Conservation (phyloP, 768 basidiomycete species). For the Vishniacozyma victoriae region DNA sequence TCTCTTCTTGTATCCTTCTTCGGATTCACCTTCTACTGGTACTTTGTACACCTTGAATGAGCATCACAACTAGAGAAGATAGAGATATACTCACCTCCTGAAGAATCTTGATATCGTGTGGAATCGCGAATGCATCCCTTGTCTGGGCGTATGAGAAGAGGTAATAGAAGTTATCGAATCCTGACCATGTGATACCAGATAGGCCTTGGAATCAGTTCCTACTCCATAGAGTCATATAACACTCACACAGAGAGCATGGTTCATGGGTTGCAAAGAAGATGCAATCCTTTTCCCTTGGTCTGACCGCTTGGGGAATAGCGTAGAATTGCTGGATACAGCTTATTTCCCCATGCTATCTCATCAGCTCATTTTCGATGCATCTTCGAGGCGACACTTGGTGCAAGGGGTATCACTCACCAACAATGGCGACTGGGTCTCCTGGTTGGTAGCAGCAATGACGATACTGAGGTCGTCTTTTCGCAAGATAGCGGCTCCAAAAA, state of each 20-base stretch:
- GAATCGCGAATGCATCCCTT: conserved; percentile 34
- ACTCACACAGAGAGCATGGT: conserved; percentile 37
- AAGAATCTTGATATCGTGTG: conserved; percentile 28
- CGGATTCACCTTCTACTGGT: conserved; percentile 6
- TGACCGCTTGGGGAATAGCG: conserved; percentile 3
- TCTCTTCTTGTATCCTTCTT: conserved; percentile 7
- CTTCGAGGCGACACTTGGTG: no score
- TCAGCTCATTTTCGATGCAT: conserved; percentile 1
- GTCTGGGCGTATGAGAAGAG: conserved; percentile 39
- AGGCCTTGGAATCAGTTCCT: conserved; percentile 15
- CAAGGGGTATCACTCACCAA: conserved; percentile 21
- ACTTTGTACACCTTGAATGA: conserved; percentile 26
- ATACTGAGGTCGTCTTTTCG: conserved; percentile 14
- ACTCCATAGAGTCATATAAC: neutral
- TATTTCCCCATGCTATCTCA: conserved; percentile 34
- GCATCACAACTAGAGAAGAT: neutral
- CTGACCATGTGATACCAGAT: conserved; percentile 34
- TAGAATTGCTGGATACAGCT: conserved; percentile 33
- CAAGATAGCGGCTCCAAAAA: conserved; percentile 38
- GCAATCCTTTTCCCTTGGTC: conserved; percentile 26
- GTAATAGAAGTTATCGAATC: conserved; percentile 29
- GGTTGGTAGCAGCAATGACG: conserved; percentile 29
- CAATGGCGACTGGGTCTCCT: conserved; percentile 23
- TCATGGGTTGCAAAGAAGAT: conserved; percentile 41
- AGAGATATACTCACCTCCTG: conserved; percentile 11